Base-by-base conservation (phyloP, 2,329 filamentous ascomycete species). In the Aureobasidium sp. region DNA sequence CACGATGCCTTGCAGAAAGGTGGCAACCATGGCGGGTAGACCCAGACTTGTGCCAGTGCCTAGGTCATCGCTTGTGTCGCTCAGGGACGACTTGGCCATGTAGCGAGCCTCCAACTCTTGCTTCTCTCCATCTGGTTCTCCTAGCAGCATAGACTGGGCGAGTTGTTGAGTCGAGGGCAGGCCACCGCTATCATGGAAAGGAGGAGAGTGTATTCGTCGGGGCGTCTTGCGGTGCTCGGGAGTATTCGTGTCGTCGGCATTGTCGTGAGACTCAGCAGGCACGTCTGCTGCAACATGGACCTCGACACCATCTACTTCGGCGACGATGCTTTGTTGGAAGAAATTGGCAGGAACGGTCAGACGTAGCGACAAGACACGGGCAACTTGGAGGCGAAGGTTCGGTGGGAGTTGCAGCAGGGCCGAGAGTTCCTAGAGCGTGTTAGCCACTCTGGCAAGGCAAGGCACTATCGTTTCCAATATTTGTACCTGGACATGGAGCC, bases 291-390 rank as follows among this genome's bases (percentile, higher is more conserved):
- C 63, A 17, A 70, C 65, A 17, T 86, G 82, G 36, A 95, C 82
- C 66, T 92, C 84, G 64, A 97, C 84, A 22, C 91, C 91, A 68
- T 93, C 86, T 25, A 93, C 82, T 70, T 96, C 89, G 68, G 93
- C 84, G 34, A 84, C 80, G 71, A 97, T 95, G 31, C 90, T 87
- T 67, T 88, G 92, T 59, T 86, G 88, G 73, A 92, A 91, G 67
- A 97, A 87, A 74, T 97, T 90, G 72, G 94, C 87, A 14, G 93
- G 91, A 56, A 97, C 82, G 8, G 88, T 95, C 60, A 97, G 79
- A 69, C 89, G 88, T 27, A 97, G 83, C 7, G 88, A 80, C 2
- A 88, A 78, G 58, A 96, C 85, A 66, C 86, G 87, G 62, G 93
- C 92, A 71, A 85, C 87, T 58, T 84, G 82, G 14, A 97, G 79